These are phyloP conservation scores for Lithospermum erythrorhizon DNA, from an alignment of 257 asterid genomes.

Conservation along the genomic window DNA sequence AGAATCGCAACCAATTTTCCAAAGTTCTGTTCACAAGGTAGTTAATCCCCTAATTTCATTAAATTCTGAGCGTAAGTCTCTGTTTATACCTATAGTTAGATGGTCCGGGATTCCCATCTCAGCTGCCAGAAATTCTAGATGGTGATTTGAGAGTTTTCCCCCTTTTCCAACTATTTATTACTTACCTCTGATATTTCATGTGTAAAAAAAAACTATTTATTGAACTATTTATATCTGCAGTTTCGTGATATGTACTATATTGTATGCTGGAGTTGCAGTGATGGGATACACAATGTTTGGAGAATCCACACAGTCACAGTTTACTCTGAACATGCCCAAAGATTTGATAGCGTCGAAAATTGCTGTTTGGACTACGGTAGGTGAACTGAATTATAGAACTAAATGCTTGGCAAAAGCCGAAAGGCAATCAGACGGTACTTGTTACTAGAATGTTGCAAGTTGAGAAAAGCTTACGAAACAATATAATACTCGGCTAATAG, in stretches of 20 bases:
- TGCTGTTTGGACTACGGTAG: conserved; percentile 93
- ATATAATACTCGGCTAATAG: not conserved
- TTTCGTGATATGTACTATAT: conserved; percentile 59
- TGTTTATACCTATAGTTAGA: too few species aligned
- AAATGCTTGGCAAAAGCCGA: not conserved
- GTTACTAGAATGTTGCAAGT: not conserved
- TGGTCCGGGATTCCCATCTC: too few species aligned
- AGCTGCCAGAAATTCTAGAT: too few species aligned
- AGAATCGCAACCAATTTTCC: conserved; percentile 64
- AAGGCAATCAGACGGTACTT: not conserved
- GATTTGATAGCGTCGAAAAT: conserved; percentile 65
- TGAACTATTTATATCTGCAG: conserved; percentile 28
- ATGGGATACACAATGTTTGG: conserved; percentile 85
- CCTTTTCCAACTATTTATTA: too few species aligned
- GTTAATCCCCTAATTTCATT: not conserved
- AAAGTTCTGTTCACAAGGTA: conserved; percentile 71
- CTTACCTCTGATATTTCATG: too few species aligned
- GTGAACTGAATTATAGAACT: conserved; percentile 8
- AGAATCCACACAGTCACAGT: conserved; percentile 67
- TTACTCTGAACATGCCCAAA: conserved; percentile 87
- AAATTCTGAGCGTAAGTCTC: not conserved
- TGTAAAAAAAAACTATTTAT: not conserved
- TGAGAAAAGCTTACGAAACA: not conserved
- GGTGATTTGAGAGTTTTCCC: too few species aligned
- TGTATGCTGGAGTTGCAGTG: conserved; percentile 74